Percentiles rank a stretch among this genome's conserved stretches.
Evolutionary conservation across 176 grass and related monocot genomes (phyloP).

Genomic region (maize (Zea mays)): Zm-B73-REFERENCE-NAM-5.0 NC_050103.1:158192001-158192500

Average conservation of each 20-base stretch:
- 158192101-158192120: conserved; percentile 17
- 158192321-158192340: conserved; percentile 12
- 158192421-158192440: conserved; percentile 19
- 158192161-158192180: conserved; percentile 46
- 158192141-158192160: conserved; percentile 8
- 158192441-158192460: conserved; percentile 7
- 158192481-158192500: conserved; percentile 21
- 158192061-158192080: not conserved
- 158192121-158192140: not conserved
- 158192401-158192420: conserved; percentile 8
- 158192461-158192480: conserved; percentile 18
- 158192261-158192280: conserved; percentile 53
- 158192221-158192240: conserved; percentile 79
- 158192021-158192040: conserved; percentile 4
- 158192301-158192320: conserved; percentile 20
- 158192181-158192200: conserved; percentile 79
- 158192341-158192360: conserved; percentile 27
- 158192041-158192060: conserved; percentile 21
- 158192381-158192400: conserved; percentile 1
- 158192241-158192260: conserved; percentile 56
- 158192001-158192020: no score
- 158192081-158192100: not conserved
- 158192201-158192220: conserved; percentile 69
- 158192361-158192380: conserved; percentile 15
- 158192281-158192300: conserved; percentile 21